These are phyloP conservation scores for Diaporthe eres DNA, from an alignment of 2,329 filamentous ascomycete species.

Conservation along the genomic window DNA sequence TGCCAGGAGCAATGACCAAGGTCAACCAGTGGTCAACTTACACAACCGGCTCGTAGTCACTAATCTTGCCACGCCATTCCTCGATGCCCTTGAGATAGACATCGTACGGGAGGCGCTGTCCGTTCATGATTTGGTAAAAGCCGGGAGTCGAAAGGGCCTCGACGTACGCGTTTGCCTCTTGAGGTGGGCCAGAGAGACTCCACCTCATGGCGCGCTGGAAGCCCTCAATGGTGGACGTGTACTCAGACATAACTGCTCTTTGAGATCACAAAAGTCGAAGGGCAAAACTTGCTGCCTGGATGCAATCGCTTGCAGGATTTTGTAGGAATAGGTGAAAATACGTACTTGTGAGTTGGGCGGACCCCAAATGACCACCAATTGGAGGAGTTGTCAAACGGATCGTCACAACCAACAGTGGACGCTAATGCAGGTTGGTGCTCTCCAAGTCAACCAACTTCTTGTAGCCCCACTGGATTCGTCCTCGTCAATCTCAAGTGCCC, in stretches of 20 bases:
- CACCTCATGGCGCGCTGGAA: constrained; percentile 48
- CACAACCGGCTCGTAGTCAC: constrained; percentile 49
- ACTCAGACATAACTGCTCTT: constrained; percentile 45
- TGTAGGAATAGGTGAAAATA: neutral
- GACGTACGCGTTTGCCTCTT: constrained; percentile 41
- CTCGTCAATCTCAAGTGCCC: neutral
- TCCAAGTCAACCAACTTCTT: neutral
- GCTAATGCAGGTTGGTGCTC: neutral
- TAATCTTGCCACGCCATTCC: constrained; percentile 49
- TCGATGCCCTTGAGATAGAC: constrained; percentile 45
- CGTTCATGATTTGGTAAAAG: constrained; percentile 48
- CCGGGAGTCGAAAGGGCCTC: constrained; percentile 37
- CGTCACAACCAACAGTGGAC: neutral
- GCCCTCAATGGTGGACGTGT: constrained; percentile 46
- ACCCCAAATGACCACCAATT: neutral
- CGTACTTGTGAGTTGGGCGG: neutral
- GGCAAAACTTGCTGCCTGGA: neutral
- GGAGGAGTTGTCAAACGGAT: neutral
- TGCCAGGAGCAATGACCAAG: neutral
- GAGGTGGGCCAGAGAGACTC: constrained; percentile 43
- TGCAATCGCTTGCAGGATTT: neutral
- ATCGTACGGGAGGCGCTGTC: constrained; percentile 44
- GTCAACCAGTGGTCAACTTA: constrained; percentile 37
- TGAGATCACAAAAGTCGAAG: too few species aligned
- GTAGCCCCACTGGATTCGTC: neutral